Conservation (phyloP, 495 filamentous ascomycete genomes). For the Wilcoxina mikolae region DNA sequence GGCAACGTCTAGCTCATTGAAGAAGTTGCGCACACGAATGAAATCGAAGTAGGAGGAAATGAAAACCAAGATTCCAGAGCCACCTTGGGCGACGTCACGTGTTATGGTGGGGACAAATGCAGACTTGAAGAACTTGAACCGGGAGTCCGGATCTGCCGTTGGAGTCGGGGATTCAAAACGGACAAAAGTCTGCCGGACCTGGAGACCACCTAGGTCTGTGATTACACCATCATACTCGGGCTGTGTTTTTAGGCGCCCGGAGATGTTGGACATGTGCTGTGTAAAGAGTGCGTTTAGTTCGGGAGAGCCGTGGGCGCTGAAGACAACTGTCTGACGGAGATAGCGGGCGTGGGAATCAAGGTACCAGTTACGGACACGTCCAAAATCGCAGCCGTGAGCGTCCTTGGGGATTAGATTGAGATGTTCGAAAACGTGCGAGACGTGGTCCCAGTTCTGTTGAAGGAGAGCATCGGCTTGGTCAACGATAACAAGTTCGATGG, state of each 20-base stretch:
- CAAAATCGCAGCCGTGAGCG: conserved; percentile 86
- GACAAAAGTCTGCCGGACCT: conserved; percentile 52
- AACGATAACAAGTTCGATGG: conserved; percentile 74
- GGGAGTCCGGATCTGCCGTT: conserved; percentile 61
- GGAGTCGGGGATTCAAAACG: conserved; percentile 61
- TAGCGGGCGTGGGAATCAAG: conserved; percentile 67
- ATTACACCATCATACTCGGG: conserved; percentile 53
- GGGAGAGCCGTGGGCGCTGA: conserved; percentile 72
- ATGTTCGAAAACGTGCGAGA: conserved; percentile 77
- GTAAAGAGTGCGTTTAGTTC: conserved; percentile 70
- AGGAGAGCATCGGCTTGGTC: conserved; percentile 87
- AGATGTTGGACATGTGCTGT: conserved; percentile 60
- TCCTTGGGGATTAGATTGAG: conserved; percentile 82
- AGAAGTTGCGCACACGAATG: conserved; percentile 78
- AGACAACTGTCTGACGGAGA: conserved; percentile 68
- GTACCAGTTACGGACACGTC: conserved; percentile 80
- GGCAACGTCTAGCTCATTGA: conserved; percentile 57
- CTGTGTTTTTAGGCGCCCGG: conserved; percentile 58
- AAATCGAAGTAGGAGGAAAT: conserved; percentile 90
- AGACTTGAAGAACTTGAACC: conserved; percentile 83
- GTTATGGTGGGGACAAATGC: conserved; percentile 59
- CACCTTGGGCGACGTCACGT: conserved; percentile 37
- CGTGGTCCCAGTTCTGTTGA: conserved; percentile 98
- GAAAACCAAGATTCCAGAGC: conserved; percentile 55
- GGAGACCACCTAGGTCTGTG: conserved; percentile 44